Evolutionary conservation across 805 yeast species (phyloP).

Genomic region (Kazachstania kunashirensis): DNA sequence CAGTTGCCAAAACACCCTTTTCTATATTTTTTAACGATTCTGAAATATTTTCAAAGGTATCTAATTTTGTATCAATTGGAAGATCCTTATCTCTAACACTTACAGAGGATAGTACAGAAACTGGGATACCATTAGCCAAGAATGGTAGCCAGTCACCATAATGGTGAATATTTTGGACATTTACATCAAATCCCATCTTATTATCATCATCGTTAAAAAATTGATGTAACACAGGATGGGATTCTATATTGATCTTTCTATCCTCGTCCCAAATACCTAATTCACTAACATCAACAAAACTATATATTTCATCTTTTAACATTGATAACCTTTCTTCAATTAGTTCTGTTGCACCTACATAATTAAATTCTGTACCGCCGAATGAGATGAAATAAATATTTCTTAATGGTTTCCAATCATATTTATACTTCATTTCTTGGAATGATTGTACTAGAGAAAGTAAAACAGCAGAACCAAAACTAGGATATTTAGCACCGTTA

Average conservation of each 20-base stretch:
- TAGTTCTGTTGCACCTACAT: conserved; percentile 80
- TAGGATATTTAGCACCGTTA: conserved; percentile 62
- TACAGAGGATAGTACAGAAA: conserved; percentile 19
- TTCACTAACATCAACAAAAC: conserved; percentile 60
- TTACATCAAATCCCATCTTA: conserved; percentile 19
- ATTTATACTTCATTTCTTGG: conserved; percentile 49
- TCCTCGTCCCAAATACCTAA: conserved; percentile 42
- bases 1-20: conserved; percentile 41
- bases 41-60: conserved; percentile 48
- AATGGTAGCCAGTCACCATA: conserved; percentile 65
- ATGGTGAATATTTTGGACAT: conserved; percentile 15
- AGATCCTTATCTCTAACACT: conserved; percentile 31
- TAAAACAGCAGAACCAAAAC: conserved; percentile 65
- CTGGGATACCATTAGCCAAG: conserved; percentile 46
- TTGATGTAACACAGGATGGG: conserved; percentile 56
- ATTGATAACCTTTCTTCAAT: conserved; percentile 46
- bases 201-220: conserved; percentile 33
- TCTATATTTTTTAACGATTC: conserved; percentile 37
- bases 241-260: conserved; percentile 41
- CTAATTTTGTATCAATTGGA: conserved; percentile 57
- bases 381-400: conserved; percentile 74
- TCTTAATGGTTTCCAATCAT: conserved; percentile 77
- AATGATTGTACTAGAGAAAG: conserved; percentile 63
- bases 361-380: conserved; percentile 72
- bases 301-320: conserved; percentile 50